phyloP scores from a whole-genome alignment of 257 asterid species.

The Solanum peruvianum region DNA sequence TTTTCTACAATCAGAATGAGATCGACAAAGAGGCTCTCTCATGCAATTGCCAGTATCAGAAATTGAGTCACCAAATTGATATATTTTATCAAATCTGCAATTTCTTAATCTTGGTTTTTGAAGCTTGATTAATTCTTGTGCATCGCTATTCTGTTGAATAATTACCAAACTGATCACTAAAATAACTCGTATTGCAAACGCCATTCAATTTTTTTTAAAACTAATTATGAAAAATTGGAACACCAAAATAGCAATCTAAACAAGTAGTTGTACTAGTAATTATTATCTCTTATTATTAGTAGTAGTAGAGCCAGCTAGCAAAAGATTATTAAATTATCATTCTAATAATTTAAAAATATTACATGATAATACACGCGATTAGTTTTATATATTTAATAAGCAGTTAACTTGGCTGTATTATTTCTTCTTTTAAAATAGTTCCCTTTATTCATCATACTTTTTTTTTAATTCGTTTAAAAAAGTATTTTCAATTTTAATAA shows the following conservation, averaged over 20 bases:
- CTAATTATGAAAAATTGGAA: not conserved
- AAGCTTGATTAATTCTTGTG: not conserved
- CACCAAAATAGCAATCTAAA: not conserved
- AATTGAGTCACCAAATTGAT: constrained; percentile 10
- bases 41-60: constrained; percentile 14
- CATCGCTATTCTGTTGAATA: not conserved
- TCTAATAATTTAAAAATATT: not conserved
- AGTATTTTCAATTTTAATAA: too few relatives aligned
- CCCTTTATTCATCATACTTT: not conserved
- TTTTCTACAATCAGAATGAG: not conserved
- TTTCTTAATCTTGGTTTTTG: not conserved
- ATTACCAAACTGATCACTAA: not conserved
- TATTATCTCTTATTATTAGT: not conserved
- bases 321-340: not conserved
- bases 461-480: too few relatives aligned
- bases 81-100: constrained; percentile 5
- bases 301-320: not conserved
- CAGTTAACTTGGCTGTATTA: not conserved
- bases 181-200: not conserved
- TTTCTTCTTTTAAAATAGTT: not conserved
- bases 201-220: not conserved
- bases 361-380: not conserved
- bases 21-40: not conserved
- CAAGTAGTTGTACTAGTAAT: not conserved
- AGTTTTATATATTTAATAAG: not conserved